Evolutionary conservation across 768 basidiomycete species (phyloP).

Genomic region (Psilocybe subaeruginosa): DNA sequence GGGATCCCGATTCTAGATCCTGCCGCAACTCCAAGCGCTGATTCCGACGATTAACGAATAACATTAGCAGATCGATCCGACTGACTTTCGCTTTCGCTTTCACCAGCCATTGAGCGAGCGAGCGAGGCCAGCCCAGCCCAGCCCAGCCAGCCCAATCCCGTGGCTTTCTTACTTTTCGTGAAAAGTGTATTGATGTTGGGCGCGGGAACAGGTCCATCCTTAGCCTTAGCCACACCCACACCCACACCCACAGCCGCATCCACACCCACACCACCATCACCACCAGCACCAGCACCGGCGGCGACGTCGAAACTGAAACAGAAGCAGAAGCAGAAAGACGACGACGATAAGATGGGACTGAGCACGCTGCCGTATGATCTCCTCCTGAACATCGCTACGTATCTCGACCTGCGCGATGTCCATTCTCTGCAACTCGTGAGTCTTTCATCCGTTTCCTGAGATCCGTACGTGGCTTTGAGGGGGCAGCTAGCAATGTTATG

Average conservation of each 20-base stretch:
- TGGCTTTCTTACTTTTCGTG: background rate
- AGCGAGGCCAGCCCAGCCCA: no score
- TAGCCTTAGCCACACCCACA: background rate
- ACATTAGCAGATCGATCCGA: no score
- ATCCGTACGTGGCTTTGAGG: background rate
- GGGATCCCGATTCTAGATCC: no score
- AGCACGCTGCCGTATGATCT: conserved; percentile 69
- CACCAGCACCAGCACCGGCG: no score
- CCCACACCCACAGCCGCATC: no score
- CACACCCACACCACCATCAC: background rate
- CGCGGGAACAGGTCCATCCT: background rate
- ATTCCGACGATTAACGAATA: no score
- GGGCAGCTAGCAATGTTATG: no score
- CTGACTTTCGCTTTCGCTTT: no score
- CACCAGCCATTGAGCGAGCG: no score
- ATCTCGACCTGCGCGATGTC: conserved; percentile 63
- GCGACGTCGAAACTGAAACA: no score
- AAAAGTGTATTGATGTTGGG: background rate
- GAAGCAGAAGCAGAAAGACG: background rate
- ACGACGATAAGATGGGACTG: conserved; percentile 31
- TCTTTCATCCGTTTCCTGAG: conserved; percentile 3
- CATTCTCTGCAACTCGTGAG: conserved; percentile 65
- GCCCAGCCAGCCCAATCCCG: no score
- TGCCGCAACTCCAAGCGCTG: no score
- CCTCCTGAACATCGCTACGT: conserved; percentile 65